Conservation (phyloP, 805 yeast genomes). For the Candida pseudofarinosa region DNA sequence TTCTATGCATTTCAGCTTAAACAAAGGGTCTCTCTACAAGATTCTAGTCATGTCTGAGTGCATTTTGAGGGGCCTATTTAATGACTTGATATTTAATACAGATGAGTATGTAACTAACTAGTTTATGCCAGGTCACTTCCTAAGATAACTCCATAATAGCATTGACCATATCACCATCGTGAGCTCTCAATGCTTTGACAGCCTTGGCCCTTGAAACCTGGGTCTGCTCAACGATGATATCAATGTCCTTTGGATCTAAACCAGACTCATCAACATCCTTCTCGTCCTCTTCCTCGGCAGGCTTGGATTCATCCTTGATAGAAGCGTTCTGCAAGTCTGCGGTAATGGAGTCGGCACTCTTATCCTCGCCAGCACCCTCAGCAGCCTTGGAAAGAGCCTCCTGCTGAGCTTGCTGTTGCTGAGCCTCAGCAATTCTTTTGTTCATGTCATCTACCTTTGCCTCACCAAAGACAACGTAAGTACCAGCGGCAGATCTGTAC, state of each 20-base stretch:
- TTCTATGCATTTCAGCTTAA: too few relatives aligned
- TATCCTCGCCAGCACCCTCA: conserved; percentile 42
- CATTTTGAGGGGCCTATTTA: too few relatives aligned
- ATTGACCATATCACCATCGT: conserved; percentile 92
- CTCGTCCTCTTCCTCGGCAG: conserved; percentile 57
- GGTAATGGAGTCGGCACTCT: conserved; percentile 74
- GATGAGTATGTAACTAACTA: not conserved
- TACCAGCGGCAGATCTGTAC: conserved; percentile 88
- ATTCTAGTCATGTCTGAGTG: too few relatives aligned
- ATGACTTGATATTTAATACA: not conserved
- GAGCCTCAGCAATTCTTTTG: conserved; percentile 80
- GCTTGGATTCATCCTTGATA: conserved; percentile 32
- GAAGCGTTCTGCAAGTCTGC: conserved; percentile 76
- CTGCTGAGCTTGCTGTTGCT: conserved; percentile 65
- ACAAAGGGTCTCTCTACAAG: too few relatives aligned
- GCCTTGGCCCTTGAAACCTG: conserved; percentile 87
- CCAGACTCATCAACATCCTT: conserved; percentile 84
- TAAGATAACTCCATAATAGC: conserved; percentile 81
- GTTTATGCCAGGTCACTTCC: too few relatives aligned
- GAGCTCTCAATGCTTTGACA: conserved; percentile 80
- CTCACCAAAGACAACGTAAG: conserved; percentile 96
- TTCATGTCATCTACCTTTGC: conserved; percentile 93
- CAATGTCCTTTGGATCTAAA: conserved; percentile 74
- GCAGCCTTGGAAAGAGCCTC: conserved; percentile 44
- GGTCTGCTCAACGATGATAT: conserved; percentile 87